These are phyloP conservation scores for Byssothecium circinans DNA, from an alignment of 2,329 filamentous ascomycete species.

Conservation along the genomic window DNA sequence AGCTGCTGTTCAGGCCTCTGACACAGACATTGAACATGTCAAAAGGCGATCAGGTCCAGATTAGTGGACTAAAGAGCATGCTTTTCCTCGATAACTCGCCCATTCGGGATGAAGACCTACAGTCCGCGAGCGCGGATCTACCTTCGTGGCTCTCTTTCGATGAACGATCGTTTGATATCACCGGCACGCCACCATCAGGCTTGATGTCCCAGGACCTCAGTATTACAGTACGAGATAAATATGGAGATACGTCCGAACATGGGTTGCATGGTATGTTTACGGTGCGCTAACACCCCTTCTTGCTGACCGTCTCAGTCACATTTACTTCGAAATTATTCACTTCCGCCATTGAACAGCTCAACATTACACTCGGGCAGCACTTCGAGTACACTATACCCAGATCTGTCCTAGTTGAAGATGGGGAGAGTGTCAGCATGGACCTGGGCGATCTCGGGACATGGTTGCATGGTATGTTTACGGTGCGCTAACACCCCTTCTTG, in stretches of 20 bases:
- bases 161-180: conserved; percentile 60
- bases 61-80: conserved; percentile 33
- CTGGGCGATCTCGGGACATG: conserved; percentile 49
- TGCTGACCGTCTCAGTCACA: conserved; percentile 48
- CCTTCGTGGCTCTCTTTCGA: conserved; percentile 74
- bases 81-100: conserved; percentile 43
- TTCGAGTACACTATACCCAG: conserved; percentile 54
- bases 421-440: conserved; percentile 48
- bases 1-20: conserved; percentile 64
- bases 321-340: conserved; percentile 48
- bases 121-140: conserved; percentile 55
- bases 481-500: too few relatives aligned
- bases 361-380: conserved; percentile 52
- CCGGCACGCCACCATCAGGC: conserved; percentile 64
- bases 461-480: conserved; percentile 34
- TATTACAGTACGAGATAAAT: conserved; percentile 62
- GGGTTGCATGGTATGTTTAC: conserved; percentile 19
- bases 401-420: conserved; percentile 45
- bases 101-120: conserved; percentile 55
- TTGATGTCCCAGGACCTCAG: conserved; percentile 64
- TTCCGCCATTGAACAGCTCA: conserved; percentile 48
- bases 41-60: conserved; percentile 33
- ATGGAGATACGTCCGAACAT: conserved; percentile 60
- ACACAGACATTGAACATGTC: conserved; percentile 35
- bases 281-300: too few relatives aligned